phyloP scores from a whole-genome alignment of 2,329 filamentous ascomycete species.

The Nigrospora oryzae region DNA sequence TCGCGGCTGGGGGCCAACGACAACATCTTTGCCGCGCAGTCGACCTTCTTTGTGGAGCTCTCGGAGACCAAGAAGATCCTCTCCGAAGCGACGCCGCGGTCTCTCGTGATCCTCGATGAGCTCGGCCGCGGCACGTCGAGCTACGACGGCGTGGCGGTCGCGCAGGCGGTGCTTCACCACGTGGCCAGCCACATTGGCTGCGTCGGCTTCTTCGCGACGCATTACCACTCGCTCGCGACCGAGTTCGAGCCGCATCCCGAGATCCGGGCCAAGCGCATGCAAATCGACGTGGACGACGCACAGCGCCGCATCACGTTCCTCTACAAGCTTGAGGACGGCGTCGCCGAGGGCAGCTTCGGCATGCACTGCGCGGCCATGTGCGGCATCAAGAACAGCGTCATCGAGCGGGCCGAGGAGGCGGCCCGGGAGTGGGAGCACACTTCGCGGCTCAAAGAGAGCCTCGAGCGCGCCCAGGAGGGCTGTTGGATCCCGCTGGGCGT shows the following conservation, averaged over 20 bases:
- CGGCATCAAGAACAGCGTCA: slow-evolving; percentile 75
- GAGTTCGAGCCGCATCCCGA: slow-evolving; percentile 90
- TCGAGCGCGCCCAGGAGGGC: slow-evolving; percentile 71
- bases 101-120: slow-evolving; percentile 93
- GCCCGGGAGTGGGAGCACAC: slow-evolving; percentile 95
- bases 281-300: slow-evolving; percentile 82
- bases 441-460: slow-evolving; percentile 75
- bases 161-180: slow-evolving; percentile 94
- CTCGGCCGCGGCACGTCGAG: slow-evolving; percentile 89
- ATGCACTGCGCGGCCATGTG: slow-evolving; percentile 99
- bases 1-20: slow-evolving; percentile 94
- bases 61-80: slow-evolving; percentile 98
- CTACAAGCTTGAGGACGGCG: slow-evolving; percentile 87
- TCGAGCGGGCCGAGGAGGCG: slow-evolving; percentile 79
- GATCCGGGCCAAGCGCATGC: slow-evolving; percentile 80
- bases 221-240: slow-evolving; percentile 88
- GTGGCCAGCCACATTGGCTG: slow-evolving; percentile 89
- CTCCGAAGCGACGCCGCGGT: slow-evolving; percentile 85
- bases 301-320: slow-evolving; percentile 88
- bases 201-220: slow-evolving; percentile 92
- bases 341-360: slow-evolving; percentile 93
- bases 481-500: slow-evolving; percentile 79
- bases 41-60: slow-evolving; percentile 95
- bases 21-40: slow-evolving; percentile 97
- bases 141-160: slow-evolving; percentile 94